These are phyloP conservation scores for Colletotrichum musicola DNA, from an alignment of 2,329 filamentous ascomycete genomes.

Conservation along the genomic window DNA sequence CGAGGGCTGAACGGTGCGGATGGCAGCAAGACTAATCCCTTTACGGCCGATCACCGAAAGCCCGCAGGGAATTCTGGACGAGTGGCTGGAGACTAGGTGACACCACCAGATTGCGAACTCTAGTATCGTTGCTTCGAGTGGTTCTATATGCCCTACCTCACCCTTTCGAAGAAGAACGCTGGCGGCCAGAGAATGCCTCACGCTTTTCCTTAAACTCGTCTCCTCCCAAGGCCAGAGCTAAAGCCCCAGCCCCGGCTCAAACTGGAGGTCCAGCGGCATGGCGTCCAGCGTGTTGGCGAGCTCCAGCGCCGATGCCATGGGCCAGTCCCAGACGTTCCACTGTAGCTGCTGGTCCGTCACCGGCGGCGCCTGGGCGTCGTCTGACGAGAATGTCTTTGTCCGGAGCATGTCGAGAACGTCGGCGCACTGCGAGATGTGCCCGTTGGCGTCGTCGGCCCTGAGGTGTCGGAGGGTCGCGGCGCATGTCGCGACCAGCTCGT, in stretches of 20 bases:
- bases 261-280: conserved; percentile 41
- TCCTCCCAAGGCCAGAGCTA: background rate
- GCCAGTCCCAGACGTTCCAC: conserved; percentile 47
- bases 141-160: background rate
- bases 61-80: background rate
- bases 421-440: conserved; percentile 40
- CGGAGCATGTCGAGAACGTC: conserved; percentile 42
- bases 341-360: conserved; percentile 40
- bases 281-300: conserved; percentile 43
- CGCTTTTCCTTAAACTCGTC: background rate
- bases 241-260: conserved; percentile 11
- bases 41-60: conserved; percentile 5
- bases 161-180: background rate
- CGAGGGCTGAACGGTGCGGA: conserved; percentile 3
- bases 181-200: background rate
- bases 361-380: conserved; percentile 20
- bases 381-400: conserved; percentile 40
- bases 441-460: conserved; percentile 32
- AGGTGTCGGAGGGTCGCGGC: conserved; percentile 34
- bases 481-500: conserved; percentile 38
- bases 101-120: background rate
- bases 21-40: conserved; percentile 1
- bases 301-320: conserved; percentile 44
- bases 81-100: conserved; percentile 7
- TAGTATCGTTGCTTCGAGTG: background rate